phyloP scores from a whole-genome alignment of 1,139 yeast species.

The Nakaseomyces sp. region DNA sequence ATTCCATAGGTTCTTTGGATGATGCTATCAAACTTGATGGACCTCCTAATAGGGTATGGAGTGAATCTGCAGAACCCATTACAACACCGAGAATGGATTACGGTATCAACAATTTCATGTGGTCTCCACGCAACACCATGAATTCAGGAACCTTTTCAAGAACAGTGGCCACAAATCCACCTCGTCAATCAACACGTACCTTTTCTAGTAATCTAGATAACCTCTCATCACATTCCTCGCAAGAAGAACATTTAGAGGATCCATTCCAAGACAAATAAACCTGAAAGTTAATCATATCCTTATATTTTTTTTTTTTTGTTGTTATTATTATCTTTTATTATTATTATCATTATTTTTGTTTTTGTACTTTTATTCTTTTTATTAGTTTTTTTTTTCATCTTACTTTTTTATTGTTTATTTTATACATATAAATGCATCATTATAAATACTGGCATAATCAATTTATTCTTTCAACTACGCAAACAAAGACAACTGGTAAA shows the following conservation, averaged over 20 bases:
- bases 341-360: too few relatives aligned
- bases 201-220: not conserved
- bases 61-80: conserved; percentile 6
- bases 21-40: not conserved
- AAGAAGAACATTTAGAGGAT: not conserved
- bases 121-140: conserved; percentile 22
- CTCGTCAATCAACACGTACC: not conserved
- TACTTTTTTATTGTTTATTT: too few relatives aligned
- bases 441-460: too few relatives aligned
- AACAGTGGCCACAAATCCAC: not conserved
- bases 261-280: not conserved
- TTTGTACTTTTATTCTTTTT: too few relatives aligned
- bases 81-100: conserved; percentile 23
- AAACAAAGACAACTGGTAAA: too few relatives aligned
- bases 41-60: conserved; percentile 1
- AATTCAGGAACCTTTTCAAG: not conserved
- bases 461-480: too few relatives aligned
- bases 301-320: too few relatives aligned
- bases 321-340: not conserved
- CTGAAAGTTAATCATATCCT: too few relatives aligned
- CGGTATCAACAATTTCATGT: conserved; percentile 23
- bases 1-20: not conserved
- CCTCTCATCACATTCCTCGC: not conserved
- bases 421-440: too few relatives aligned
- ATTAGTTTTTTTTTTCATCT: too few relatives aligned